Conservation (phyloP, 2,329 filamentous ascomycete species). For the Xylariaceae sp. region DNA sequence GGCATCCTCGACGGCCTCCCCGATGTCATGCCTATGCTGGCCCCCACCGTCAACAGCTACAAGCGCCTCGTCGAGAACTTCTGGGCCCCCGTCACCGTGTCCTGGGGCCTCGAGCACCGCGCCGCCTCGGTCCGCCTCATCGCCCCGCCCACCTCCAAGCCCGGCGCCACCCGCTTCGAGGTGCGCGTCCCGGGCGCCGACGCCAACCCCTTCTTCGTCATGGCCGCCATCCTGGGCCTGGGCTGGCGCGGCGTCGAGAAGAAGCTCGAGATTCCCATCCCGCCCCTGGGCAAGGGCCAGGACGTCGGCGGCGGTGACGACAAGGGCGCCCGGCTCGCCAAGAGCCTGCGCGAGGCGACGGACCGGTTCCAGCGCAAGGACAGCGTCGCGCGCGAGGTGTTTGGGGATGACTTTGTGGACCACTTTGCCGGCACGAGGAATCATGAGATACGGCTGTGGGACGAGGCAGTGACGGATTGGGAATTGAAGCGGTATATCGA, state of each 20-base stretch:
- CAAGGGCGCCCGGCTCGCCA: slow-evolving; percentile 73
- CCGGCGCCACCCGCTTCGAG: slow-evolving; percentile 87
- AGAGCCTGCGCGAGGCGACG: slow-evolving; percentile 80
- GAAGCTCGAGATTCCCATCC: slow-evolving; percentile 77
- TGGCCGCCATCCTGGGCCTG: slow-evolving; percentile 79
- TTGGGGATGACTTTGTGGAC: slow-evolving; percentile 93
- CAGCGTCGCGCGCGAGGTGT: slow-evolving; percentile 87
- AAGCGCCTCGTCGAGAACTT: slow-evolving; percentile 98
- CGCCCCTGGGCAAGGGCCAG: slow-evolving; percentile 80
- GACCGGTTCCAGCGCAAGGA: slow-evolving; percentile 69
- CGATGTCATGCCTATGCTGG: slow-evolving; percentile 92
- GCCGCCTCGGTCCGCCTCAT: slow-evolving; percentile 89
- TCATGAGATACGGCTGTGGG: slow-evolving; percentile 86
- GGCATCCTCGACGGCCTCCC: slow-evolving; percentile 84
- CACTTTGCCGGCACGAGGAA: slow-evolving; percentile 90
- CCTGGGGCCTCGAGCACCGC: slow-evolving; percentile 93
- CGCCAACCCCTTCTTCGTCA: slow-evolving; percentile 81
- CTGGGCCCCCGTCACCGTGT: slow-evolving; percentile 97
- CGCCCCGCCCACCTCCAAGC: slow-evolving; percentile 77
- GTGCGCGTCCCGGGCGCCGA: slow-evolving; percentile 93
- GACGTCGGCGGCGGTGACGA: slow-evolving; percentile 71
- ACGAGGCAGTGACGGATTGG: slow-evolving; percentile 96
- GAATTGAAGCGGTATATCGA: slow-evolving; percentile 76
- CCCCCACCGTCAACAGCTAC: slow-evolving; percentile 95
- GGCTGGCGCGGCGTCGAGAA: slow-evolving; percentile 92